A percentile compares a stretch with the other conserved stretches of the same genome.
phyloP scores from a whole-genome alignment of 176 grass and related monocot species.

The Puya raimondii region DNA sequence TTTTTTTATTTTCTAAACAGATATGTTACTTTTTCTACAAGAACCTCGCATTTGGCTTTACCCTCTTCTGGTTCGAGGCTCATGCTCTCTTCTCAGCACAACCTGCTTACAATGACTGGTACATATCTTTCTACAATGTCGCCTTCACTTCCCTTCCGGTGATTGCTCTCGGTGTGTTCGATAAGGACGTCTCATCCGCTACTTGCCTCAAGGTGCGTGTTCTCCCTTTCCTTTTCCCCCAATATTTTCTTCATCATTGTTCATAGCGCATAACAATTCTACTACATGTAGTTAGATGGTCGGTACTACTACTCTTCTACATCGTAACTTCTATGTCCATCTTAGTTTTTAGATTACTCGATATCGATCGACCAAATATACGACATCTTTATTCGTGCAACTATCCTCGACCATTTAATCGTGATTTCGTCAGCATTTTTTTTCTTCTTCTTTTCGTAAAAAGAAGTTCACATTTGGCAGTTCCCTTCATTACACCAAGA shows the following conservation, averaged over 20 bases:
- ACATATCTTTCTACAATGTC: slow-evolving; percentile 46
- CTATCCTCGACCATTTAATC: background rate
- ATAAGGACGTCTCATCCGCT: slow-evolving; percentile 76
- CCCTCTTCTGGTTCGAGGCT: slow-evolving; percentile 68
- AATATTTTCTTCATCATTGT: background rate
- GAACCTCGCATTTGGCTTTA: slow-evolving; percentile 83
- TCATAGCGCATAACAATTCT: background rate
- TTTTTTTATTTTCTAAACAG: slow-evolving; percentile 22
- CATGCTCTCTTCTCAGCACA: slow-evolving; percentile 57
- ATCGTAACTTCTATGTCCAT: too few species aligned
- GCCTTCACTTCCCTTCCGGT: slow-evolving; percentile 82
- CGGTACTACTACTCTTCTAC: too few species aligned
- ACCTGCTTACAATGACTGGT: slow-evolving; percentile 72
- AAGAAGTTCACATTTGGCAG: slow-evolving; percentile 16
- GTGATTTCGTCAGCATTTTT: background rate
- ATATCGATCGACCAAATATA: too few species aligned
- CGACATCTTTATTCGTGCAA: background rate
- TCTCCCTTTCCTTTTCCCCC: background rate
- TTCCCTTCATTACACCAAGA: slow-evolving; percentile 95
- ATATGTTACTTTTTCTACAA: slow-evolving; percentile 99
- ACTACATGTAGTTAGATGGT: too few species aligned
- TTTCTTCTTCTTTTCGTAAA: background rate
- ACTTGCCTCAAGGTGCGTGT: slow-evolving; percentile 64
- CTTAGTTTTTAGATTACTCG: too few species aligned
- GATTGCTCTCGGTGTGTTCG: slow-evolving; percentile 74